Evolutionary conservation across 345 rosid species (phyloP).

Genomic region (Eucalyptus albens): DNA sequence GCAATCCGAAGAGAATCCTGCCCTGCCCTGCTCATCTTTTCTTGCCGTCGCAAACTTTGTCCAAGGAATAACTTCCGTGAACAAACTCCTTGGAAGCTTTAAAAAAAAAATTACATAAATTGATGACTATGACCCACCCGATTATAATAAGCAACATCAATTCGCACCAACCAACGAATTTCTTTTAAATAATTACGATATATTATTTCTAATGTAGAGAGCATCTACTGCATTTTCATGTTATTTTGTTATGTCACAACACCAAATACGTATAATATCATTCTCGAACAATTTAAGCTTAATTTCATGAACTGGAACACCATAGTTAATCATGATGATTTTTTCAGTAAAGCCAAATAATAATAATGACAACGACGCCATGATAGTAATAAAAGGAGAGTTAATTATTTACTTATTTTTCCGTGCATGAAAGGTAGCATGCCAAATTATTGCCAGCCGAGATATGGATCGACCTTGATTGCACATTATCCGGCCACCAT

Average conservation of each 20-base stretch:
- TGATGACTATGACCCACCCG: background rate
- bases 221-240: background rate
- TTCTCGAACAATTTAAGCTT: background rate
- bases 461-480: background rate
- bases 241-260: background rate
- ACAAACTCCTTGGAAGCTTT: background rate
- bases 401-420: background rate
- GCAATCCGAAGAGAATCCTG: background rate
- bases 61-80: background rate
- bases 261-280: background rate
- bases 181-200: background rate
- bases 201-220: background rate
- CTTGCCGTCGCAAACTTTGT: background rate
- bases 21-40: background rate
- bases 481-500: background rate
- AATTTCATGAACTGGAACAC: background rate
- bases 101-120: background rate
- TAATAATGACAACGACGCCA: rapidly evolving
- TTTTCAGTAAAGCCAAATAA: background rate
- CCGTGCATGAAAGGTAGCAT: background rate
- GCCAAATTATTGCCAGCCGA: background rate
- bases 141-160: background rate
- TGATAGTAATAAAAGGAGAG: background rate
- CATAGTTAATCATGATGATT: background rate
- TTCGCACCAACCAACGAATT: background rate